Conservation (phyloP, 164 flowering plant species). For the Amborella trichopoda region DNA sequence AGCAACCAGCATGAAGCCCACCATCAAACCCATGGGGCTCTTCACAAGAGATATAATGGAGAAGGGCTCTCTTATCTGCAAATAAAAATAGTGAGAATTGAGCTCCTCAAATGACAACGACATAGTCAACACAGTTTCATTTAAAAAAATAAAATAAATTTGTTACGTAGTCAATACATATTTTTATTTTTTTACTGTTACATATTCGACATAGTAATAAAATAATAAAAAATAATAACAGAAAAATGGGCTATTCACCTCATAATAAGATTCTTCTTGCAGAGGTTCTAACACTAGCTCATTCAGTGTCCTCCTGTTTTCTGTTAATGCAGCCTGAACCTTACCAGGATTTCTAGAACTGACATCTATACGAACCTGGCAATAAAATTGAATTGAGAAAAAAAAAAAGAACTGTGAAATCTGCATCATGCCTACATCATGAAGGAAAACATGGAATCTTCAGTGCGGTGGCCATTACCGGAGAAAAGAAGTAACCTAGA, state of each 20-base stretch:
- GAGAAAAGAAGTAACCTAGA: conserved; percentile 84
- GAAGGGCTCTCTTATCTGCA: conserved; percentile 90
- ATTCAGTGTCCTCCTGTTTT: conserved; percentile 60
- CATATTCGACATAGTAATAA: too few species aligned
- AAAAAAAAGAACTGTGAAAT: too few species aligned
- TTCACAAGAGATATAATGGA: conserved; percentile 64
- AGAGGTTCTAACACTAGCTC: conserved; percentile 90
- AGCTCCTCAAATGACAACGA: too few species aligned
- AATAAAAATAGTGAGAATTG: conserved; percentile 7
- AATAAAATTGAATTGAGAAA: too few species aligned
- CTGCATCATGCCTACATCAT: too few species aligned
- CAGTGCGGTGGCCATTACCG: too few species aligned
- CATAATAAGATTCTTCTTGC: conserved; percentile 78
- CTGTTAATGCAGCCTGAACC: conserved; percentile 92
- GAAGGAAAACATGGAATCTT: too few species aligned
- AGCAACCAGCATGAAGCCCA: conserved; percentile 88
- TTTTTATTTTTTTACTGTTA: too few species aligned
- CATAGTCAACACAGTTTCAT: too few species aligned
- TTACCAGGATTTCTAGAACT: conserved; percentile 95
- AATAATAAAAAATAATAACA: background rate
- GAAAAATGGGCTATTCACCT: conserved; percentile 29
- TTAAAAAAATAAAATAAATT: background rate
- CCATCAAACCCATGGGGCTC: conserved; percentile 98
- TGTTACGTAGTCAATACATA: background rate
- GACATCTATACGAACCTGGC: conserved; percentile 91